Evolutionary conservation across 495 filamentous ascomycete species (phyloP).

Genomic region (Tuber indicum): DNA sequence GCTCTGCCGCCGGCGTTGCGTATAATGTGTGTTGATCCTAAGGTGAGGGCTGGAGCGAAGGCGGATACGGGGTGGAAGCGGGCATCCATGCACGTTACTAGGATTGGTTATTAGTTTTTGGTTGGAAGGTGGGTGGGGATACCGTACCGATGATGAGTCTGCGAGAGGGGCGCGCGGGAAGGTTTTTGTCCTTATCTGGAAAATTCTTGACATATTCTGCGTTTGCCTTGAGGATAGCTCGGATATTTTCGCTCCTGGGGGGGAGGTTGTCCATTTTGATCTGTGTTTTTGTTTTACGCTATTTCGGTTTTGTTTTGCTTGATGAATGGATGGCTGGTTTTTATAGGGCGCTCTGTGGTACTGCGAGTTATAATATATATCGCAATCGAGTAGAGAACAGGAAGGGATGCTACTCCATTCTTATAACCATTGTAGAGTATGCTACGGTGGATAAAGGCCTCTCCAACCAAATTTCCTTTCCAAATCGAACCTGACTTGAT

Average conservation of each 20-base stretch:
- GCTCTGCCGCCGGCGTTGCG: constrained; percentile 68
- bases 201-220: not conserved
- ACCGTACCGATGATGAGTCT: not conserved
- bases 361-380: not conserved
- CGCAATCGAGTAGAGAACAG: not conserved
- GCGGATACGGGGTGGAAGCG: constrained; percentile 66
- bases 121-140: not conserved
- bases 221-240: not conserved
- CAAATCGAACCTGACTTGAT: not conserved
- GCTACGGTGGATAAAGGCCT: not conserved
- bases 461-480: no score
- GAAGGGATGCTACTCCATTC: not conserved
- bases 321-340: not conserved
- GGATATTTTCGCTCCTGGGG: not conserved
- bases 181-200: not conserved
- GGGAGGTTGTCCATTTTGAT: not conserved
- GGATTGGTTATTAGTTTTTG: not conserved
- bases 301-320: not conserved
- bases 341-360: not conserved
- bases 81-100: constrained; percentile 79
- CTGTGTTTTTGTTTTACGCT: not conserved
- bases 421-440: not conserved
- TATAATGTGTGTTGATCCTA: constrained; percentile 76
- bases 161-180: constrained; percentile 8
- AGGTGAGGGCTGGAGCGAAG: constrained; percentile 64